Percentiles rank a stretch among this genome's conserved stretches.
Conservation (phyloP, 805 yeast species). For the Schwanniomyces yamadae region DNA sequence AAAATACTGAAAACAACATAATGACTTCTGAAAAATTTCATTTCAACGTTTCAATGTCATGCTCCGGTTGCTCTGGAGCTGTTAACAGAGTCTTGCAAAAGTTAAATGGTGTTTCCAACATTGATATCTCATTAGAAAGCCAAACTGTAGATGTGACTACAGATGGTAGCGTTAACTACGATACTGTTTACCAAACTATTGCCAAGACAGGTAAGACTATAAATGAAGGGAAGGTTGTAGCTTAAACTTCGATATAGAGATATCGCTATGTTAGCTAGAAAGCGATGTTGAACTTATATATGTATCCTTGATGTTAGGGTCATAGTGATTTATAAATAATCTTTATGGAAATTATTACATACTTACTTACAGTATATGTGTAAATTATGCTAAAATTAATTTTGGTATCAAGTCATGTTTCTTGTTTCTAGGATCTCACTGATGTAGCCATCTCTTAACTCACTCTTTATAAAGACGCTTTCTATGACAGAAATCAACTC, state of each 20-base stretch:
- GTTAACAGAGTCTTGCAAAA: slow-evolving; percentile 71
- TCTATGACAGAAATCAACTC: slow-evolving; percentile 44
- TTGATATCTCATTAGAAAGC: slow-evolving; percentile 72
- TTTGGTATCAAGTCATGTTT: too few species aligned
- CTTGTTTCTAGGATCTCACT: slow-evolving; percentile 48
- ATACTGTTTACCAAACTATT: slow-evolving; percentile 76
- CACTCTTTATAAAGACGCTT: slow-evolving; percentile 47
- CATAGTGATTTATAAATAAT: too few species aligned
- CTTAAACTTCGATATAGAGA: too few species aligned
- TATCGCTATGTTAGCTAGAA: too few species aligned
- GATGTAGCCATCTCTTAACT: slow-evolving; percentile 42
- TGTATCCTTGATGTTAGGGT: too few species aligned
- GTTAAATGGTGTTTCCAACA: slow-evolving; percentile 69
- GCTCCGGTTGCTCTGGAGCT: slow-evolving; percentile 87
- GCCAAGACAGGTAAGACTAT: slow-evolving; percentile 90
- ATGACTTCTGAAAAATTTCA: slow-evolving; percentile 64
- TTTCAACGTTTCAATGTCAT: slow-evolving; percentile 81
- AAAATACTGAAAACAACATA: slow-evolving; percentile 4
- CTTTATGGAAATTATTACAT: too few species aligned
- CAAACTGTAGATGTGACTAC: slow-evolving; percentile 83
- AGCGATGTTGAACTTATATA: too few species aligned
- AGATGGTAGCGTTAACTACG: slow-evolving; percentile 54
- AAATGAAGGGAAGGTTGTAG: slow-evolving; percentile 52
- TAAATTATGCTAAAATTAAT: too few species aligned
- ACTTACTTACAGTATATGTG: too few species aligned